phyloP scores from a whole-genome alignment of 495 filamentous ascomycete genomes.

The Penicillium roqueforti region DNA sequence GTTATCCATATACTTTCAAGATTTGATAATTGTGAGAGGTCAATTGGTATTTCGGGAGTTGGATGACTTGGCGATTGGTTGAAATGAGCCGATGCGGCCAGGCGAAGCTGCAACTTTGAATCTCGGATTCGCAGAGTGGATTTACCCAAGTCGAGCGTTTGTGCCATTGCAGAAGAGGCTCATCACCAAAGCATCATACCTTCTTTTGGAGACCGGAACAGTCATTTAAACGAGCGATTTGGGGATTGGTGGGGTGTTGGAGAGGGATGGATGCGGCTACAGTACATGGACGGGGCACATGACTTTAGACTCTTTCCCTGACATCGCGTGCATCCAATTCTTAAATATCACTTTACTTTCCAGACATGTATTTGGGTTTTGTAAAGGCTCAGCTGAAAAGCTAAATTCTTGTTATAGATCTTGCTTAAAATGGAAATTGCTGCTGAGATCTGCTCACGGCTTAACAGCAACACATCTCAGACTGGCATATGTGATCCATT shows the following conservation, averaged over 20 bases:
- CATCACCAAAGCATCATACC: not conserved
- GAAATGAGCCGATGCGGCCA: constrained; percentile 13
- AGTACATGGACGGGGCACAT: not conserved
- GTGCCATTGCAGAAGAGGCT: constrained; percentile 11
- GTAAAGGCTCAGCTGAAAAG: not conserved
- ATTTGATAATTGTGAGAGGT: constrained; percentile 2
- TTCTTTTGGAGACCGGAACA: not conserved
- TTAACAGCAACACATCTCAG: constrained; percentile 55
- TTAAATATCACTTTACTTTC: not conserved
- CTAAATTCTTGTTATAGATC: not conserved
- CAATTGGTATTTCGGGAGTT: not conserved
- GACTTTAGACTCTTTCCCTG: not conserved
- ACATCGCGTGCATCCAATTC: not conserved
- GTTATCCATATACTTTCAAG: constrained; percentile 25
- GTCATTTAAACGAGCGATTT: not conserved
- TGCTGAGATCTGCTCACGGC: not conserved
- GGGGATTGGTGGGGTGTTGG: not conserved
- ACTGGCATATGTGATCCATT: constrained; percentile 67
- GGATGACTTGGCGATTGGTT: not conserved
- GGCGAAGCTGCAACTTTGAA: constrained; percentile 15
- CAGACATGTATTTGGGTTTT: not conserved
- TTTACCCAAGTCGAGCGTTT: constrained; percentile 18
- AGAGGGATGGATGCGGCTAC: not conserved
- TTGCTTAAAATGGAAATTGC: not conserved
- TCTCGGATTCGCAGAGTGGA: constrained; percentile 4